Evolutionary conservation across 2,329 filamentous ascomycete species (phyloP).

Genomic region (Aureobasidium uvarum): DNA sequence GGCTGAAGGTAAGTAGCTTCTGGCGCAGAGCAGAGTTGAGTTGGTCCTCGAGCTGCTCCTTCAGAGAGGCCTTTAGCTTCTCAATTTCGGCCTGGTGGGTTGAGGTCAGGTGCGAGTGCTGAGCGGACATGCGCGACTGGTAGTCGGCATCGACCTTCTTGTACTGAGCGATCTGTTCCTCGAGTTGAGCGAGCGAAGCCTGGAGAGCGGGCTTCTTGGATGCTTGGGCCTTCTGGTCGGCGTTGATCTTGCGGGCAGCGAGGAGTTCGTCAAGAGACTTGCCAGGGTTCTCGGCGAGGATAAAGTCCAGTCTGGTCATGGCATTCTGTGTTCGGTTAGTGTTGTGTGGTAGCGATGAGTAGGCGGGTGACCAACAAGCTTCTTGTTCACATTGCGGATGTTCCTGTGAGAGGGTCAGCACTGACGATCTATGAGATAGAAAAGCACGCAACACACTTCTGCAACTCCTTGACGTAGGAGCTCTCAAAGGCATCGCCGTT

Average conservation of each 20-base stretch:
- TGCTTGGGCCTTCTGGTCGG: constrained; percentile 73
- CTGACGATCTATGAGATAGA: constrained; percentile 13
- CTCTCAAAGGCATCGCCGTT: constrained; percentile 69
- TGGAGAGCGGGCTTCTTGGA: constrained; percentile 73
- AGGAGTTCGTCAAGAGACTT: constrained; percentile 74
- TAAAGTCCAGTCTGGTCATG: constrained; percentile 67
- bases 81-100: constrained; percentile 59
- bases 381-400: constrained; percentile 91
- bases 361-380: constrained; percentile 65
- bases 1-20: constrained; percentile 68
- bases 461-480: constrained; percentile 79
- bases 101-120: constrained; percentile 57
- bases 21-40: constrained; percentile 54
- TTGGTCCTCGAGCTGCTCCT: constrained; percentile 53
- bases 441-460: constrained; percentile 65
- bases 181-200: constrained; percentile 64
- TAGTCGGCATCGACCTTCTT: constrained; percentile 74
- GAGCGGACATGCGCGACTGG: constrained; percentile 57
- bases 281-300: constrained; percentile 67
- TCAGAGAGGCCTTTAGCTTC: constrained; percentile 54
- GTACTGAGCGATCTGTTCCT: constrained; percentile 72
- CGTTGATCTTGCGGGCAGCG: constrained; percentile 69
- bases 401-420: constrained; percentile 56
- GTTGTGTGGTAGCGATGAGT: background rate
- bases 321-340: constrained; percentile 53